These are phyloP conservation scores for Alternaria ethzedia DNA, from an alignment of 2,329 filamentous ascomycete genomes.

Conservation along the genomic window DNA sequence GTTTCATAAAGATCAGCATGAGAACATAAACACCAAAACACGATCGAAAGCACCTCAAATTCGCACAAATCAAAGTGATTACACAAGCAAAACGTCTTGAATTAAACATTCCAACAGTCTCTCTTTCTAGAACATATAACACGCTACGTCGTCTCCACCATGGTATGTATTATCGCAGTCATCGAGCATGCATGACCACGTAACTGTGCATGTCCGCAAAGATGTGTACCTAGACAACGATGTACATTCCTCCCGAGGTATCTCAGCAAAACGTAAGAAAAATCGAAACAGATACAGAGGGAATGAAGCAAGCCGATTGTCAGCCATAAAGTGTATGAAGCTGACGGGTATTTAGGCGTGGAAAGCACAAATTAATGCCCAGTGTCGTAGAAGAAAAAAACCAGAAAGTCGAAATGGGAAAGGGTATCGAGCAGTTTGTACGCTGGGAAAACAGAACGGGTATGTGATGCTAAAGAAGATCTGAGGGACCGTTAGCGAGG, in stretches of 20 bases:
- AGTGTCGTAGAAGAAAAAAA: slow-evolving; percentile 12
- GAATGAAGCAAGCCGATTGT: slow-evolving; percentile 9
- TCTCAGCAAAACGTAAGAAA: slow-evolving; percentile 5
- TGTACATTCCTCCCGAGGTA: slow-evolving; percentile 17
- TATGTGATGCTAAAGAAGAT: slow-evolving; percentile 15
- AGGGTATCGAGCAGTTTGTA: slow-evolving; percentile 42
- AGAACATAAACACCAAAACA: neutral
- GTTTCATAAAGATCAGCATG: neutral
- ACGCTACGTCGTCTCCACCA: slow-evolving; percentile 3
- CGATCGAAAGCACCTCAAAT: rapidly evolving
- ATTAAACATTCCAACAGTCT: slow-evolving; percentile 1
- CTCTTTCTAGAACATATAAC: neutral
- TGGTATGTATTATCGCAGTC: slow-evolving; percentile 3
- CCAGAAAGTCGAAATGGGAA: slow-evolving; percentile 27
- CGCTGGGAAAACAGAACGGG: slow-evolving; percentile 27
- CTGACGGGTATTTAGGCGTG: slow-evolving; percentile 35
- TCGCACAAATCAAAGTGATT: neutral
- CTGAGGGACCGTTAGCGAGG: slow-evolving; percentile 5
- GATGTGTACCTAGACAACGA: slow-evolving; percentile 13
- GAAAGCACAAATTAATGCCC: slow-evolving; percentile 5
- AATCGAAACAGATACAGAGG: neutral
- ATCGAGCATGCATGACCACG: neutral
- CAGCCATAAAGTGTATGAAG: slow-evolving; percentile 1
- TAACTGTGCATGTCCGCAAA: neutral
- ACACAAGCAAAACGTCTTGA: neutral